A percentile compares a stretch with the other conserved stretches of the same genome.
Conservation (phyloP, 2,329 filamentous ascomycete genomes). For the Fusarium bactridioides region DNA sequence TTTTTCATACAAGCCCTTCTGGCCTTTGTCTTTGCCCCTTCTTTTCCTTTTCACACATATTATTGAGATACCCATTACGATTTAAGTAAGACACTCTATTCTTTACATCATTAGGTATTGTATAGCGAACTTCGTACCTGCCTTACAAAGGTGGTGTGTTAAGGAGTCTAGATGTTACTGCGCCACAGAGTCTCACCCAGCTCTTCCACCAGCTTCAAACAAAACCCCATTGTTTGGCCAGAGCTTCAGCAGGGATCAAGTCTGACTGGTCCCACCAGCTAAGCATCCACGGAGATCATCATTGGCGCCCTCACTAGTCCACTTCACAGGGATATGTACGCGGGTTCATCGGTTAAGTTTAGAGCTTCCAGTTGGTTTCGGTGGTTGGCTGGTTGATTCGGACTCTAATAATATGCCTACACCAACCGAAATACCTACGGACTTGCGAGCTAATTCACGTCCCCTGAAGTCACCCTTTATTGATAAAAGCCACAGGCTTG, state of each 20-base stretch:
- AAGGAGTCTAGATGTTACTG: neutral
- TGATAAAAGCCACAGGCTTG: neutral
- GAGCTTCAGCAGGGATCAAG: slow-evolving; percentile 31
- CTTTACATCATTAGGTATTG: neutral
- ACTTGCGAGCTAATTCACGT: slow-evolving; percentile 5
- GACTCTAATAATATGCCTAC: neutral
- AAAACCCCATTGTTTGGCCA: slow-evolving; percentile 15
- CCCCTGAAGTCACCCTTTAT: slow-evolving; percentile 12
- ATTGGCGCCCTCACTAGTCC: slow-evolving; percentile 28
- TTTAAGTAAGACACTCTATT: neutral
- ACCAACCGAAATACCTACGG: slow-evolving; percentile 11
- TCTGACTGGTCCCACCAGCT: neutral
- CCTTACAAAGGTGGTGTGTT: neutral
- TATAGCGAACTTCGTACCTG: neutral
- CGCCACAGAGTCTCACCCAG: neutral
- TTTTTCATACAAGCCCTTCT: neutral
- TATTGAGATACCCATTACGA: neutral
- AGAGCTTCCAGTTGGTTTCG: slow-evolving; percentile 24
- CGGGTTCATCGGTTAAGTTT: slow-evolving; percentile 26
- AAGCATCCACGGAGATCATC: neutral
- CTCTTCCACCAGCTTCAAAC: neutral
- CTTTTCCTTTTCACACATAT: neutral
- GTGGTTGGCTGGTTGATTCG: neutral
- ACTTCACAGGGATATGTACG: slow-evolving; percentile 27
- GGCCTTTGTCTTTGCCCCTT: neutral